phyloP scores from a whole-genome alignment of 1,139 yeast species.

The Diutina rugosa region DNA sequence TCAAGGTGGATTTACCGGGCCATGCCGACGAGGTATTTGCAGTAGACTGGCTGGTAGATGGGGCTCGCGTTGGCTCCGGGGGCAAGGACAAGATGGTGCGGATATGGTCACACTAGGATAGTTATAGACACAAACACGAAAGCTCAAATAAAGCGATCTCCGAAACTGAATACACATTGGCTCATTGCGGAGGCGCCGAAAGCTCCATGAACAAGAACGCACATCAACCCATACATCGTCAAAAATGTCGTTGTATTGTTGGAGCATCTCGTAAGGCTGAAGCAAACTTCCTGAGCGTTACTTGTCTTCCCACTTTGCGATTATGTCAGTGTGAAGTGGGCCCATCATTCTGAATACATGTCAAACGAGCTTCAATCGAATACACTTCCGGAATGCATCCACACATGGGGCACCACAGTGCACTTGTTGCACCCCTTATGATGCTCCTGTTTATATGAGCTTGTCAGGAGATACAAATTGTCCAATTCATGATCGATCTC shows the following conservation, averaged over 20 bases:
- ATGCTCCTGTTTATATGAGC: neutral
- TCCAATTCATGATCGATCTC: too few relatives aligned
- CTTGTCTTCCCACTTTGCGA: too few relatives aligned
- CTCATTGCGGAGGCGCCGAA: neutral
- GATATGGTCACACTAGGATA: constrained; percentile 66
- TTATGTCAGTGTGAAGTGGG: neutral
- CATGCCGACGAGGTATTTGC: constrained; percentile 94
- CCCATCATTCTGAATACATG: neutral
- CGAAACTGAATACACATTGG: neutral
- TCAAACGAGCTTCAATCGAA: neutral
- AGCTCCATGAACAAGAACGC: neutral
- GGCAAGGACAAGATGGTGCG: constrained; percentile 93
- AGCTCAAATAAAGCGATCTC: neutral
- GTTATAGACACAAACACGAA: constrained; percentile 4
- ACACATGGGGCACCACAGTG: neutral
- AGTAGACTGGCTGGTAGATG: constrained; percentile 97
- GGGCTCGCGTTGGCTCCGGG: constrained; percentile 85
- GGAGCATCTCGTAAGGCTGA: neutral
- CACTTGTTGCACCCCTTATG: neutral
- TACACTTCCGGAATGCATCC: neutral
- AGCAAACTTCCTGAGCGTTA: neutral
- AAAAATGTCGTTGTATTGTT: neutral
- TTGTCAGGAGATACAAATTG: neutral
- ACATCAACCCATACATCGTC: neutral
- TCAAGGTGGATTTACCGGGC: constrained; percentile 86